These are phyloP conservation scores for Pholiota microspora DNA, from an alignment of 768 basidiomycete genomes.

Conservation along the genomic window DNA sequence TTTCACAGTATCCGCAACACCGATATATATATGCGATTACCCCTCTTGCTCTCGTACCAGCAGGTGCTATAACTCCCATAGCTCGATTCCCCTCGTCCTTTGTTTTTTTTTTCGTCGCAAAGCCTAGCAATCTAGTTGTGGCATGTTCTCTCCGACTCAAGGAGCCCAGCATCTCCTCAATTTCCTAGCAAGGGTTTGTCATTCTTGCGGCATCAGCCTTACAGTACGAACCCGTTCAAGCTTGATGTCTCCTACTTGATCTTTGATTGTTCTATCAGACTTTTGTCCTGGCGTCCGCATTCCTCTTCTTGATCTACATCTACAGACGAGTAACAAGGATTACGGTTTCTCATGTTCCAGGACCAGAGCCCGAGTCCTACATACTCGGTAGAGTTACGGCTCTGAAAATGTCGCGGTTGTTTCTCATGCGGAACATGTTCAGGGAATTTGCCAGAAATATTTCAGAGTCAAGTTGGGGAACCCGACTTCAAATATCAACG, in stretches of 20 bases:
- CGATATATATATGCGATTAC: constrained; percentile 6
- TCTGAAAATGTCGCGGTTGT: no score
- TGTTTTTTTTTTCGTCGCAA: neutral
- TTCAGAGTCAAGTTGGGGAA: constrained; percentile 49
- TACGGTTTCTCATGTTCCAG: constrained; percentile 44
- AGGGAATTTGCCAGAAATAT: constrained; percentile 51
- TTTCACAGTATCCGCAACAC: neutral
- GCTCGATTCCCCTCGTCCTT: neutral
- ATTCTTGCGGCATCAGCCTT: constrained; percentile 2
- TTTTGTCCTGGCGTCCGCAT: constrained; percentile 1
- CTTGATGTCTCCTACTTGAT: neutral
- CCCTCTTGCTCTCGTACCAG: constrained; percentile 11
- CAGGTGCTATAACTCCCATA: neutral
- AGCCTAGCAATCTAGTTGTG: neutral
- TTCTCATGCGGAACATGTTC: neutral
- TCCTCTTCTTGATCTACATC: constrained; percentile 29
- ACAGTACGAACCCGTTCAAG: constrained; percentile 5
- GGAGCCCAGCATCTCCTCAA: neutral
- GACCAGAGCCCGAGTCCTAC: constrained; percentile 49
- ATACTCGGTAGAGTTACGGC: constrained; percentile 46
- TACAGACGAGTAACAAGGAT: constrained; percentile 37
- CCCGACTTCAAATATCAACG: constrained; percentile 53
- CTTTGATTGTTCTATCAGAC: neutral
- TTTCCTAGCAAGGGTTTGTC: neutral
- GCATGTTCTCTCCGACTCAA: neutral